Conservation (phyloP, 169 alveolate species). For the Amoebophrya sp. region DNA sequence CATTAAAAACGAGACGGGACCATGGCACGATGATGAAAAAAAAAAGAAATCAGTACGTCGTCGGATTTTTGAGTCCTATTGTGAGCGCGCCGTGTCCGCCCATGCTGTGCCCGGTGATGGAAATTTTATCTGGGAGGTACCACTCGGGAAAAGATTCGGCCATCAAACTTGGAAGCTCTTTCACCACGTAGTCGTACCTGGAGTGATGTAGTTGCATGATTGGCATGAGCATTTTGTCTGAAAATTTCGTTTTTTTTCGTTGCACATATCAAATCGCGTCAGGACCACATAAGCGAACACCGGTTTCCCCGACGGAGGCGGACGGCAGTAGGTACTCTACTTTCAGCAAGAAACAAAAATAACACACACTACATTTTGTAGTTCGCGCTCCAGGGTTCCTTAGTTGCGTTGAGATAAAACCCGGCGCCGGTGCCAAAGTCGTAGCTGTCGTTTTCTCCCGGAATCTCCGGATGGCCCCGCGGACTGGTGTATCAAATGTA, state of each 20-base stretch:
- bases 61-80: conserved; percentile 57
- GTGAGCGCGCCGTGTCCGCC: conserved; percentile 75
- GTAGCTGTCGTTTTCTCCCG: conserved; percentile 43
- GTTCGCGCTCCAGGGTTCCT: conserved; percentile 58
- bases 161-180: conserved; percentile 56
- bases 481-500: neutral
- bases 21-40: too few relatives aligned
- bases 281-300: neutral
- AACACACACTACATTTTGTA: conserved; percentile 54
- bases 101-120: conserved; percentile 69
- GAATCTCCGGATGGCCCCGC: neutral
- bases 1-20: too few relatives aligned
- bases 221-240: too few relatives aligned
- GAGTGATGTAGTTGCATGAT: neutral
- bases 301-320: neutral
- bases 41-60: neutral
- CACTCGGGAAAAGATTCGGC: conserved; percentile 48
- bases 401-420: conserved; percentile 61
- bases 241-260: neutral
- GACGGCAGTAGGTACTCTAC: neutral
- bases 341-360: neutral
- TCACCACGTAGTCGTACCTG: conserved; percentile 55
- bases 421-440: conserved; percentile 62
- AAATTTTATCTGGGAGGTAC: conserved; percentile 51
- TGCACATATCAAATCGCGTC: neutral